These are phyloP conservation scores for Ustilago xerochloae DNA, from an alignment of 1,284 basidiomycete species.

Conservation along the genomic window DNA sequence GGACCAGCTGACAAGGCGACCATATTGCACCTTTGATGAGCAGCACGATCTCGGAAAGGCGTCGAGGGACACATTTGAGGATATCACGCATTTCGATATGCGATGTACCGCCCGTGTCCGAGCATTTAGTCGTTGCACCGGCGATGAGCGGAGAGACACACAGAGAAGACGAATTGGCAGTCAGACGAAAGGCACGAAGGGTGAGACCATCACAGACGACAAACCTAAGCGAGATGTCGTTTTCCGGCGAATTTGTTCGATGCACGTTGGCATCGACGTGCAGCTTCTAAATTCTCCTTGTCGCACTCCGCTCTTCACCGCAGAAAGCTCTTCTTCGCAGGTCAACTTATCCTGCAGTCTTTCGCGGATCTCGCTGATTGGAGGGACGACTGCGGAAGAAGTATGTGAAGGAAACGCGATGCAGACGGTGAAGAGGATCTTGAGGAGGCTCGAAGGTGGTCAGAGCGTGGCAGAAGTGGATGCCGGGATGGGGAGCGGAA, in stretches of 20 bases:
- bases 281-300: conserved; percentile 3
- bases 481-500: conserved; percentile 4
- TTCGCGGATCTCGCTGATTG: too few species aligned
- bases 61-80: too few species aligned
- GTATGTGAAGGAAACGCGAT: neutral
- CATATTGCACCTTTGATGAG: too few species aligned
- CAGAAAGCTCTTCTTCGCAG: neutral
- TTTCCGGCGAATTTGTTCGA: conserved; percentile 1
- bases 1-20: too few species aligned
- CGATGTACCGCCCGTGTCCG: too few species aligned
- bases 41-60: too few species aligned
- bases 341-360: neutral
- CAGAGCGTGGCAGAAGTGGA: neutral
- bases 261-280: conserved; percentile 14
- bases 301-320: neutral
- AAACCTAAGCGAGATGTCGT: neutral
- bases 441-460: neutral
- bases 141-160: neutral
- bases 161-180: neutral
- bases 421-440: too few species aligned
- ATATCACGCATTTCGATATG: too few species aligned
- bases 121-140: too few species aligned
- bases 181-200: neutral
- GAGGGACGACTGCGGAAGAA: neutral
- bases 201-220: neutral